Evolutionary conservation across 2,329 filamentous ascomycete genomes (phyloP).

Genomic region (Colletotrichum sp.): DNA sequence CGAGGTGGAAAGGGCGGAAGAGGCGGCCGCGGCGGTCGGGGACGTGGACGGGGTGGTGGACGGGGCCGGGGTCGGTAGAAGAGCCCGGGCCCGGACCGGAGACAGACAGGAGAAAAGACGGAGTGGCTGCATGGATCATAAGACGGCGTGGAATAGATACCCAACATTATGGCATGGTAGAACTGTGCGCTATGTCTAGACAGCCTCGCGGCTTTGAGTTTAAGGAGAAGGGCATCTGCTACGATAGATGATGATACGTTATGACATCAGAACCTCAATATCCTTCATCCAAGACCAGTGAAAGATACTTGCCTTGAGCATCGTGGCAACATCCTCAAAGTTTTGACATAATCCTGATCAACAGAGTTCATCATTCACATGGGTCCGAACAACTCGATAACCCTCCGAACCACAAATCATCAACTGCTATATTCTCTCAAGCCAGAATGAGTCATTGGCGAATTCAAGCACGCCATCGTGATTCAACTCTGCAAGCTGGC

Average conservation of each 20-base stretch:
- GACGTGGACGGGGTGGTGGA: slow-evolving; percentile 43
- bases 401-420: neutral
- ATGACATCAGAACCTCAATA: neutral
- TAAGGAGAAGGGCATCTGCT: too few relatives aligned
- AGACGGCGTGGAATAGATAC: neutral
- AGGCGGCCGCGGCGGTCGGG: slow-evolving; percentile 47
- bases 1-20: slow-evolving; percentile 43
- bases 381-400: neutral
- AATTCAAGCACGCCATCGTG: neutral
- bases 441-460: neutral
- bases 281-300: too few relatives aligned
- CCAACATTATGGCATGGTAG: neutral
- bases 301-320: too few relatives aligned
- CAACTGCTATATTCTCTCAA: neutral
- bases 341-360: fast-evolving
- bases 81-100: slow-evolving; percentile 23
- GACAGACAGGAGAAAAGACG: slow-evolving; percentile 21
- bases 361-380: neutral
- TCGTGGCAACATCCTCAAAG: neutral
- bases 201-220: neutral
- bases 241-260: neutral
- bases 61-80: slow-evolving; percentile 29
- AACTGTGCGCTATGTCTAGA: neutral
- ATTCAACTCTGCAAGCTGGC: neutral
- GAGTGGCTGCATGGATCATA: neutral